Evolutionary conservation across 2,329 filamentous ascomycete species (phyloP).

Genomic region (Dryadomyces quercus-mongolicae): DNA sequence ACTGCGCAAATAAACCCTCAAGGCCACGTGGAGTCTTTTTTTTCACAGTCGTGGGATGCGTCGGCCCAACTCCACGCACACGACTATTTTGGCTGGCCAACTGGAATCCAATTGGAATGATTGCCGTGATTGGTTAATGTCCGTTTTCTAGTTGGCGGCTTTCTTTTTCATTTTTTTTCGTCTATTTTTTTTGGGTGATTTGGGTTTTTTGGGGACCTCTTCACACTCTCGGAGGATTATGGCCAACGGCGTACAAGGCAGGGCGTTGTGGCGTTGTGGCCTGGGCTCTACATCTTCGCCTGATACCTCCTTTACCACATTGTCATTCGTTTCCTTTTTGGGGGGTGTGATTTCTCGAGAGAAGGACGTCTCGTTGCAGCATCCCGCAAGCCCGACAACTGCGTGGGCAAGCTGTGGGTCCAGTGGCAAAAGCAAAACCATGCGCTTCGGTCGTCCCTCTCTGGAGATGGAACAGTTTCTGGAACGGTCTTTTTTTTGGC

Average conservation of each 20-base stretch:
- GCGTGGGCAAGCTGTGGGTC: too few relatives aligned
- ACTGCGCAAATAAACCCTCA: constrained; percentile 45
- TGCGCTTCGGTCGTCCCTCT: neutral
- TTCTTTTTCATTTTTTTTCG: neutral
- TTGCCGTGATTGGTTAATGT: neutral
- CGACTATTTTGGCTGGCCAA: too few relatives aligned
- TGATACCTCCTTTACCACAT: constrained; percentile 3
- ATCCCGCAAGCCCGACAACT: too few relatives aligned
- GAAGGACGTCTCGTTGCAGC: too few relatives aligned
- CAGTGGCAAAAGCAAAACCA: too few relatives aligned
- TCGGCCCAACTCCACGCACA: neutral
- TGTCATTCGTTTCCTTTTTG: neutral
- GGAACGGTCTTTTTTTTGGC: neutral
- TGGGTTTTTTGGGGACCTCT: neutral
- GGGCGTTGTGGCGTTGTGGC: constrained; percentile 10
- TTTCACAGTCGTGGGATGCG: neutral
- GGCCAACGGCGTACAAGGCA: constrained; percentile 6
- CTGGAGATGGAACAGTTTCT: neutral
- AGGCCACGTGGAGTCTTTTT: neutral
- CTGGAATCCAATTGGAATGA: too few relatives aligned
- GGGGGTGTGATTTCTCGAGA: neutral
- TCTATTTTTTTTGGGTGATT: neutral
- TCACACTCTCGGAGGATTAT: neutral
- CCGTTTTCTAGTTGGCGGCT: neutral
- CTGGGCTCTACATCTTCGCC: constrained; percentile 4